These are phyloP conservation scores for Diaporthe destruens DNA, from an alignment of 2,329 filamentous ascomycete species.

Conservation along the genomic window DNA sequence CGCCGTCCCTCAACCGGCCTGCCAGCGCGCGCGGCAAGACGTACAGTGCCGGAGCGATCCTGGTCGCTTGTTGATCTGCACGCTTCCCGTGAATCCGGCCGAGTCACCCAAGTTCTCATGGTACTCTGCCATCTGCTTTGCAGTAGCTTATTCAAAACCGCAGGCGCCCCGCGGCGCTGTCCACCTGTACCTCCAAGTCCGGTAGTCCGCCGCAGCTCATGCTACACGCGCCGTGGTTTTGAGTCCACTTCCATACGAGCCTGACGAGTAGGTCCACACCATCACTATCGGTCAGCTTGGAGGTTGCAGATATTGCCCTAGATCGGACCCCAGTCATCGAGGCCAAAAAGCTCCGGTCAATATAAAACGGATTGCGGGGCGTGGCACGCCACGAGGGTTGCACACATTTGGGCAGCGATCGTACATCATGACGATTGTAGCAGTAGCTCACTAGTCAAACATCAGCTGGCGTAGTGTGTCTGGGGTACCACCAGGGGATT, in stretches of 20 bases:
- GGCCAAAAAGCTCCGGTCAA: slow-evolving; percentile 26
- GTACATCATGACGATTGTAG: not conserved
- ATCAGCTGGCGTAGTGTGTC: not conserved
- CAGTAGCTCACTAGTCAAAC: slow-evolving; percentile 5
- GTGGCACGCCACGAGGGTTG: slow-evolving; percentile 28
- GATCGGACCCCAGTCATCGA: slow-evolving; percentile 18
- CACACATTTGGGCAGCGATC: slow-evolving; percentile 18
- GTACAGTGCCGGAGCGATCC: not conserved
- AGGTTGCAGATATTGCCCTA: slow-evolving; percentile 8
- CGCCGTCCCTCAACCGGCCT: not conserved
- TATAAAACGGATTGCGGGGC: slow-evolving; percentile 22
- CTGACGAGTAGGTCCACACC: slow-evolving; percentile 13
- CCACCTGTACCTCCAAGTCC: slow-evolving; percentile 4
- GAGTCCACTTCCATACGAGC: not conserved
- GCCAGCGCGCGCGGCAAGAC: not conserved
- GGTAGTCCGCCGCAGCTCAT: slow-evolving; percentile 1
- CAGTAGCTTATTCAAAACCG: slow-evolving; percentile 10
- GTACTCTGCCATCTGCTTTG: no score
- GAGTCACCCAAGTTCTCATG: slow-evolving; percentile 4
- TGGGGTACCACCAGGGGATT: not conserved
- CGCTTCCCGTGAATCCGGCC: slow-evolving; percentile 24
- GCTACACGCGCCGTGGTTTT: not conserved
- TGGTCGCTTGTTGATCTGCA: slow-evolving; percentile 16
- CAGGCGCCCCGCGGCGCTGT: not conserved
- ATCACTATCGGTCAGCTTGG: slow-evolving; percentile 12